Conservation (phyloP, 2,329 filamentous ascomycete genomes). For the Penicillium sp. region DNA sequence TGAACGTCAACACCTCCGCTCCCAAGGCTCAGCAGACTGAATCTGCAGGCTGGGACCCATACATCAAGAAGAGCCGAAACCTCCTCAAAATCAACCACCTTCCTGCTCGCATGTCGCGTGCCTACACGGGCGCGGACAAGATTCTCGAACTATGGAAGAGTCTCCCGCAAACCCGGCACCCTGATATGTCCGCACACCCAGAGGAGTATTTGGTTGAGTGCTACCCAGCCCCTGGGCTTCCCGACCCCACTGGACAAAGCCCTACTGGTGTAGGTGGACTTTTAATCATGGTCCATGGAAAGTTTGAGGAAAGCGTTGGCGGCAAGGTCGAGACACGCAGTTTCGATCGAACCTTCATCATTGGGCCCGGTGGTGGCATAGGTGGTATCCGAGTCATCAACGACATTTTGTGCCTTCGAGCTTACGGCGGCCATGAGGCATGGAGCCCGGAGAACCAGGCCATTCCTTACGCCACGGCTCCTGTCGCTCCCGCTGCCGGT, state of each 20-base stretch:
- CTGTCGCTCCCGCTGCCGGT: slow-evolving; percentile 19
- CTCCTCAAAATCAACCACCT: slow-evolving; percentile 70
- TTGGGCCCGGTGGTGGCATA: slow-evolving; percentile 74
- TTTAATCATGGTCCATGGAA: slow-evolving; percentile 78
- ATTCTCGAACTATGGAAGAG: slow-evolving; percentile 73
- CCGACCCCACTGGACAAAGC: slow-evolving; percentile 70
- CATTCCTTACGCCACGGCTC: slow-evolving; percentile 37
- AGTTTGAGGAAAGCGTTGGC: slow-evolving; percentile 75
- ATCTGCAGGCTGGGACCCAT: slow-evolving; percentile 67
- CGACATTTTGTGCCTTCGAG: slow-evolving; percentile 76
- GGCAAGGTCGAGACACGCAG: slow-evolving; percentile 69
- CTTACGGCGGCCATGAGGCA: slow-evolving; percentile 65
- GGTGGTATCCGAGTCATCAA: slow-evolving; percentile 75
- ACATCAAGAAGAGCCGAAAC: slow-evolving; percentile 80
- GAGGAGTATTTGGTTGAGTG: slow-evolving; percentile 85
- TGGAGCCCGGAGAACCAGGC: slow-evolving; percentile 53
- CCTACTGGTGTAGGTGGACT: slow-evolving; percentile 75
- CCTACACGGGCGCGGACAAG: slow-evolving; percentile 67
- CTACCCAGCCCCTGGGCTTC: slow-evolving; percentile 72
- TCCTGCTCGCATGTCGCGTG: slow-evolving; percentile 67
- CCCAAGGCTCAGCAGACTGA: slow-evolving; percentile 59
- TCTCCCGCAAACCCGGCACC: slow-evolving; percentile 76
- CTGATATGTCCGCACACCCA: slow-evolving; percentile 69
- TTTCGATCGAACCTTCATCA: slow-evolving; percentile 80
- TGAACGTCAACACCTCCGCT: slow-evolving; percentile 71